Percentiles rank a stretch among this genome's conserved stretches.
Evolutionary conservation across 805 yeast species (phyloP).

Genomic region (Wickerhamomyces tratensis): DNA sequence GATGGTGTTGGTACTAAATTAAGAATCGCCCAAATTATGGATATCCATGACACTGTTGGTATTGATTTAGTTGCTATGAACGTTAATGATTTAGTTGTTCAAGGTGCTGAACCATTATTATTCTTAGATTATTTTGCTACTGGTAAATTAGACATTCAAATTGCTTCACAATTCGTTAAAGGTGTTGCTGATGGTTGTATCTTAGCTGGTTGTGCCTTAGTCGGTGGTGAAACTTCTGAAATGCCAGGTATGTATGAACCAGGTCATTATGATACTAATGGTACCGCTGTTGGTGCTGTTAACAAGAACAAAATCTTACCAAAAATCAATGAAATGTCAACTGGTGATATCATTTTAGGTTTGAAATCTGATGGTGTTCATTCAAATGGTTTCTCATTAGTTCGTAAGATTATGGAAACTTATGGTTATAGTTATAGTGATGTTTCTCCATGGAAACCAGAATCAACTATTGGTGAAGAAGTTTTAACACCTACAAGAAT

Average conservation of each 20-base stretch:
- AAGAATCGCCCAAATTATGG: conserved; percentile 83
- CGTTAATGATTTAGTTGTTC: conserved; percentile 94
- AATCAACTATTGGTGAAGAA: conserved; percentile 74
- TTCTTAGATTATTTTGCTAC: conserved; percentile 96
- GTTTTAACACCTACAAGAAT: conserved; percentile 85
- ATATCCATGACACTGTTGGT: conserved; percentile 95
- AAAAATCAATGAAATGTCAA: conserved; percentile 49
- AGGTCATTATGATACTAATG: conserved; percentile 96
- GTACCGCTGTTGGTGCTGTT: conserved; percentile 98
- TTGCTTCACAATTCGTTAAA: conserved; percentile 80
- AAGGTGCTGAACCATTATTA: conserved; percentile 96
- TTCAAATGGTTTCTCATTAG: conserved; percentile 93
- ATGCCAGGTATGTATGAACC: conserved; percentile 98
- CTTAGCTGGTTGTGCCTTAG: conserved; percentile 92
- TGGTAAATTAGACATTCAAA: conserved; percentile 74
- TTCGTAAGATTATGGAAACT: conserved; percentile 82
- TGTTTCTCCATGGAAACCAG: conserved; percentile 75
- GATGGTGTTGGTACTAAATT: conserved; percentile 99
- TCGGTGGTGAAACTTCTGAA: conserved; percentile 98
- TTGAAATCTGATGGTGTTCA: conserved; percentile 88
- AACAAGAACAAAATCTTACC: conserved; percentile 69
- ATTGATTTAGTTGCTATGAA: conserved; percentile 98
- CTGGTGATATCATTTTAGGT: conserved; percentile 81
- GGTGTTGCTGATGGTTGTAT: conserved; percentile 98
- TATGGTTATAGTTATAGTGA: conserved; percentile 63